Evolutionary conservation across 345 rosid genomes (phyloP), one percentile per base, ranked within the genome.

Genomic region (Eucalyptus globulus): DNA sequence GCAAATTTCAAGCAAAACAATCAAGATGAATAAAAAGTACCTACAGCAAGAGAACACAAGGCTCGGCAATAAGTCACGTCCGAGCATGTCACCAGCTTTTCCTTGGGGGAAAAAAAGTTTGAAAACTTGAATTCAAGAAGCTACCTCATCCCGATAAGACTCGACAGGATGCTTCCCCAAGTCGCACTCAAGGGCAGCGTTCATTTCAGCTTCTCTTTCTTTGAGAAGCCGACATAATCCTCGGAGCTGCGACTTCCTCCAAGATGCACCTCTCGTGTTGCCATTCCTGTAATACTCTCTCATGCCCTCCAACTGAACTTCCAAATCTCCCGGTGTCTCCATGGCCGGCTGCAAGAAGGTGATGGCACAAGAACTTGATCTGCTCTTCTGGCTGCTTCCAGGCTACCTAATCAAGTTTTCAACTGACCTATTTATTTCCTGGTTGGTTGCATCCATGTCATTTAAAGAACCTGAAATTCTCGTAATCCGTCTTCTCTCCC

Each of bases 121-220:
- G n/a, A 56, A 43, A 80, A 5, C 13, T 53, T 34, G 87, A 54
- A 81, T 44, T 83, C 87, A 11, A 76, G 83, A 76, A 40, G 47
- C 83, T 65, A 93, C 97, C 94, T 95, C 97, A 87, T 95, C 97
- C 91, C 95, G 91, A 34, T 90, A 94, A 14, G 95, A 93, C 87
- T 96, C 97, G n/a, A 88, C 94, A 29, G 90, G 93, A 88, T 94
- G 95, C 88, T 96, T 96, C 34, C 98, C 97, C 44, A 96, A 86
- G 90, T 96, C 98, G 13, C 90, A 76, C 45, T 45, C 89, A 5
- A 96, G 90, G 43, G 95, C 95, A 87, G 62, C 54, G 45, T 87
- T 92, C 60, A 96, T 93, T 2, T 92, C 93, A 4, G 10, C 62
- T 91, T 93, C 93, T 53, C 90, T 90, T 40, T 95, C 94, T 45